Conservation (phyloP, 257 asterid genomes). For the Prunella vulgaris region DNA sequence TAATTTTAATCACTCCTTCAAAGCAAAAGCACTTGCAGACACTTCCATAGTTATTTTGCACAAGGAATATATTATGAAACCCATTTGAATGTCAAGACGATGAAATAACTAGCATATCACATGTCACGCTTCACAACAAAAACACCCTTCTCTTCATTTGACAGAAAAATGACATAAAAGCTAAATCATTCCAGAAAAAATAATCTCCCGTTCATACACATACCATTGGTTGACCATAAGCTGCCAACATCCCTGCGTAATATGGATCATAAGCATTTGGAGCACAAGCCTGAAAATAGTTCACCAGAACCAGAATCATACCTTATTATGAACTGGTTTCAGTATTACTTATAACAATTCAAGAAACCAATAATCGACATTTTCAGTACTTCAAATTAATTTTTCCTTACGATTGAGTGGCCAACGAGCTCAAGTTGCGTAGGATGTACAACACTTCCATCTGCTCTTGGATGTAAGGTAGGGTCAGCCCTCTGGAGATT, state of each 20-base stretch:
- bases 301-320: not conserved
- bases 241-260: slow-evolving; percentile 72
- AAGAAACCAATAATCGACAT: not conserved
- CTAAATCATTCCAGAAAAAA: not conserved
- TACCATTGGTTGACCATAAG: slow-evolving; percentile 85
- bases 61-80: not conserved
- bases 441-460: slow-evolving; percentile 42
- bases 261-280: slow-evolving; percentile 54
- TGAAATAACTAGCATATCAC: not conserved
- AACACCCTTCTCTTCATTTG: not conserved
- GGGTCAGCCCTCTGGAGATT: slow-evolving; percentile 42
- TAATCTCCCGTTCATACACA: slow-evolving; percentile 8
- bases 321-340: not conserved
- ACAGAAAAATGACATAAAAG: not conserved
- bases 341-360: not conserved
- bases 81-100: not conserved
- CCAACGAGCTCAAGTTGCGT: slow-evolving; percentile 65
- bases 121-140: not conserved
- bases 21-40: not conserved
- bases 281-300: slow-evolving; percentile 52
- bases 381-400: not conserved
- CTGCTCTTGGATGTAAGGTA: slow-evolving; percentile 39
- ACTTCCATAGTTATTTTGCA: not conserved
- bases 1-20: not conserved
- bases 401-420: slow-evolving; percentile 67